These are phyloP conservation scores for Medicago lupulina DNA, from an alignment of 306 rosid genomes.

Conservation along the genomic window DNA sequence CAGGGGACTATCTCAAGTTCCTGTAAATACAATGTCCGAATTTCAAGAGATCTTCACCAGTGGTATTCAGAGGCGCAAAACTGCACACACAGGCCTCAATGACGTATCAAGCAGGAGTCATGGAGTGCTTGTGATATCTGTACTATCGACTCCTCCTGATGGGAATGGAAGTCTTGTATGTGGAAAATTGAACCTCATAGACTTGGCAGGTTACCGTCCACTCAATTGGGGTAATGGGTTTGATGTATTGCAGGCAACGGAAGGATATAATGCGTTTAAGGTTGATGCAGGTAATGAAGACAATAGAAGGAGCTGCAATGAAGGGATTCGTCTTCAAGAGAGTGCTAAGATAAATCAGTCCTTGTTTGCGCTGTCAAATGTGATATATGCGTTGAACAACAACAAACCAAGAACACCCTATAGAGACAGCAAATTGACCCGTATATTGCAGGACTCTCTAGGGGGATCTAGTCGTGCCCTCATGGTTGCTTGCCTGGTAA, in stretches of 20 bases:
- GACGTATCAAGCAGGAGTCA: slow-evolving; percentile 98
- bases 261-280: slow-evolving; percentile 2
- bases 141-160: slow-evolving; percentile 64
- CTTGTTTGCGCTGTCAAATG: slow-evolving; percentile 89
- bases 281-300: slow-evolving; percentile 86
- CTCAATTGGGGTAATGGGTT: slow-evolving; percentile 16
- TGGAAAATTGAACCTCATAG: slow-evolving; percentile 95
- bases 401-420: slow-evolving; percentile 76
- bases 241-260: slow-evolving; percentile 27
- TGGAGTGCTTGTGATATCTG: slow-evolving; percentile 82
- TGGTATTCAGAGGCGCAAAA: slow-evolving; percentile 78
- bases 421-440: slow-evolving; percentile 93
- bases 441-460: slow-evolving; percentile 89
- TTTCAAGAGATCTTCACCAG: slow-evolving; percentile 64
- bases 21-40: slow-evolving; percentile 65
- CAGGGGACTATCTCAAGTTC: slow-evolving; percentile 71
- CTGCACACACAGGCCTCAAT: slow-evolving; percentile 84
- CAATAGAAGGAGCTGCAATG: slow-evolving; percentile 86
- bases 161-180: slow-evolving; percentile 45
- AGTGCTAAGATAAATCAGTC: slow-evolving; percentile 96
- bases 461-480: slow-evolving; percentile 85
- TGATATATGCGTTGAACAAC: slow-evolving; percentile 88
- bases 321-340: slow-evolving; percentile 95
- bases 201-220: slow-evolving; percentile 79
- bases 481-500: slow-evolving; percentile 97